Evolutionary conservation across 2,329 filamentous ascomycete species (phyloP), one percentile per base, ranked within the genome.

Genomic region (Talaromyces sp.): DNA sequence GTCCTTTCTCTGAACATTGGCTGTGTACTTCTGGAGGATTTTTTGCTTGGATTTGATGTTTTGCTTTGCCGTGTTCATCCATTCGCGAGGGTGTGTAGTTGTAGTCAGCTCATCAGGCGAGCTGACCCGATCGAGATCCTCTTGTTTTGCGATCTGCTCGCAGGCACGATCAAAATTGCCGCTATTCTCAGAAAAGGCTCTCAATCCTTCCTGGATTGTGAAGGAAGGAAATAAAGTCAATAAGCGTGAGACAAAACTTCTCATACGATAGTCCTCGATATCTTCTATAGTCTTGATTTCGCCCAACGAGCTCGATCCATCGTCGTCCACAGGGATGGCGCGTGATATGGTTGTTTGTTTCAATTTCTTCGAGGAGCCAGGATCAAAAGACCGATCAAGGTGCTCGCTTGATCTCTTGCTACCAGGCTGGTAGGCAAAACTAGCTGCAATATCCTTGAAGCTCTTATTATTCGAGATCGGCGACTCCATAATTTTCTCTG

Each of bases 121-220:
- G 13, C 52, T 56, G 21, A 37, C 36, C 6, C n/a, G 41, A 21
- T 57, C 37, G 31, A 65, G 64, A 37, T 77, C 75, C 21, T 76
- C 70, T 13, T 69, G 63, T n/a, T 68, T 67, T 2, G 73, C 73
- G 39, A 85, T 65, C 53, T 75, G 70, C 2, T 75, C 73, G 59
- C 81, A 71, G 1, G 86, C 81, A 64, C 83, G 79, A 21, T 84
- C 78, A 58, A 78, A 80, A 60, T 83, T 79, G 1, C 82, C 81
- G 19, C 76, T 78, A 54, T 77, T 78, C 15, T 66, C 64, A 1
- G 78, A 55, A 25, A 89, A 69, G 5, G 81, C 80, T 57, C 81
- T 72, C 45, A 80, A 69, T 41, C 81, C 78, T 21, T 73, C 68
- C 25, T 74, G 63, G 5, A 86, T 72, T 0, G 78, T 73, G 35